Evolutionary conservation across 1,139 yeast species (phyloP).

Genomic region (Pichia sp.): DNA sequence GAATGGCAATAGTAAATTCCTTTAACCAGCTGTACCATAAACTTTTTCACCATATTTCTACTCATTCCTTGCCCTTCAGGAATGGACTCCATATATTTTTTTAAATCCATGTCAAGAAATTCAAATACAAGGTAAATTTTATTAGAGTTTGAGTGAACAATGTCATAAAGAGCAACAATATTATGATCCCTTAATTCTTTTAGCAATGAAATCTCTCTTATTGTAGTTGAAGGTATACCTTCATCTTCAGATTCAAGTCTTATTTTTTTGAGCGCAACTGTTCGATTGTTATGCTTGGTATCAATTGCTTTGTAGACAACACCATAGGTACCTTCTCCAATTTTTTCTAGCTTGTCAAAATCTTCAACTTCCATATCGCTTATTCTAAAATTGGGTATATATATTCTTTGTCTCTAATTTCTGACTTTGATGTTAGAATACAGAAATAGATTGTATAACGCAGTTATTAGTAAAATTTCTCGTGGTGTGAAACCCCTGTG

Average conservation of each 20-base stretch:
- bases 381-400: too few species aligned
- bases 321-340: slow-evolving; percentile 98
- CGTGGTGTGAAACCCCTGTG: too few species aligned
- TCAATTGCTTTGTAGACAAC: slow-evolving; percentile 96
- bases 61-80: slow-evolving; percentile 92
- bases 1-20: slow-evolving; percentile 96
- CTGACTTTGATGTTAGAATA: too few species aligned
- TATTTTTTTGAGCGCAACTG: slow-evolving; percentile 92
- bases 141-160: slow-evolving; percentile 94
- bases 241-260: slow-evolving; percentile 96
- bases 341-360: slow-evolving; percentile 88
- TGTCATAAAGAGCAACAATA: slow-evolving; percentile 84
- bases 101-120: slow-evolving; percentile 86
- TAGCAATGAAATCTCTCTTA: slow-evolving; percentile 86
- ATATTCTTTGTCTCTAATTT: too few species aligned
- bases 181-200: slow-evolving; percentile 92
- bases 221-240: slow-evolving; percentile 98
- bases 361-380: slow-evolving; percentile 86
- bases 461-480: too few species aligned
- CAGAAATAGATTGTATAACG: too few species aligned
- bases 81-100: slow-evolving; percentile 92
- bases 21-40: slow-evolving; percentile 85
- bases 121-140: slow-evolving; percentile 91
- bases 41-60: slow-evolving; percentile 81
- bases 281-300: slow-evolving; percentile 77